phyloP scores from a whole-genome alignment of 345 rosid genomes.

The Murraya paniculata region DNA sequence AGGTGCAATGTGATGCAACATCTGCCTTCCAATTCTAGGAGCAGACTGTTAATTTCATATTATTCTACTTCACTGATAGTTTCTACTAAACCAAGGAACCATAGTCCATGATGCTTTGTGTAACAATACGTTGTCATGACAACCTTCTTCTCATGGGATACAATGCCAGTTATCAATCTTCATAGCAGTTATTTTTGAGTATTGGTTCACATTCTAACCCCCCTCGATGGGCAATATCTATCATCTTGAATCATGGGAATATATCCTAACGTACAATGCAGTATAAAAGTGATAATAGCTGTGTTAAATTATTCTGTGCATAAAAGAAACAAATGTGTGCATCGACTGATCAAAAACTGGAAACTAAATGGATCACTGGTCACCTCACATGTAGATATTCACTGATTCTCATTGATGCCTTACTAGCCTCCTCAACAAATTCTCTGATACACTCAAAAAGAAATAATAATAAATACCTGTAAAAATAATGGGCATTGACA shows the following conservation, averaged over 20 bases:
- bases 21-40: background rate
- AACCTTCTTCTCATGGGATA: background rate
- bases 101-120: background rate
- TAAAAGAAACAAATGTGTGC: background rate
- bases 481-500: background rate
- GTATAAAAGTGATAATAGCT: background rate
- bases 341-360: background rate
- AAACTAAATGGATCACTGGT: constrained; percentile 43
- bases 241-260: background rate
- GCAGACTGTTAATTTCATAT: background rate
- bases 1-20: background rate
- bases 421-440: constrained; percentile 82
- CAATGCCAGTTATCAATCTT: background rate
- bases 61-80: background rate
- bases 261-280: background rate
- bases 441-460: constrained; percentile 42
- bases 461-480: background rate
- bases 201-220: background rate
- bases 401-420: constrained; percentile 78
- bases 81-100: background rate
- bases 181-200: background rate
- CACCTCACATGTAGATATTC: constrained; percentile 99
- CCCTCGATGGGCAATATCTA: background rate
- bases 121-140: background rate
- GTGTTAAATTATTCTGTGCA: background rate